Evolutionary conservation across 352 stramenopile genomes (phyloP).

Genomic region (Pythium diclinum): DNA sequence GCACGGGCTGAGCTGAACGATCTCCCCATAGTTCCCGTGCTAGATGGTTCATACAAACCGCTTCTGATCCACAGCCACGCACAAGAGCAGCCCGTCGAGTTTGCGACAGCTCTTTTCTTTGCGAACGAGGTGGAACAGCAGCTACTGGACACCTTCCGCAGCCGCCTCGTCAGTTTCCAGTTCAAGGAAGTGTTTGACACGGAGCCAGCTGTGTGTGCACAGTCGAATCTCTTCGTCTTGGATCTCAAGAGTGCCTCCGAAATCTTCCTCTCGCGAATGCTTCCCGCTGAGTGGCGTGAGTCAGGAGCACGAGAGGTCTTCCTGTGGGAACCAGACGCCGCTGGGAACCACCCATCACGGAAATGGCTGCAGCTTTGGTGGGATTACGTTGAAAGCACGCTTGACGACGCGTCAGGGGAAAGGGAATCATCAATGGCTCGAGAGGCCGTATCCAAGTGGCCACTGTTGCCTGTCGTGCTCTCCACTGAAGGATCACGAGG

Average conservation of each 20-base stretch:
- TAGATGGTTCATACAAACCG: conserved; percentile 15
- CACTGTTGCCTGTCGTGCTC: conserved; percentile 13
- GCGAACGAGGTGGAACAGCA: conserved; percentile 9
- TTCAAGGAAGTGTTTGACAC: conserved; percentile 16
- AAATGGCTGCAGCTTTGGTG: conserved; percentile 22
- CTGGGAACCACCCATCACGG: neutral
- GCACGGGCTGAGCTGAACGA: conserved; percentile 15
- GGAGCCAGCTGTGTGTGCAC: neutral
- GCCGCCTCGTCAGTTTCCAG: conserved; percentile 11
- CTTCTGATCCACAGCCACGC: conserved; percentile 3
- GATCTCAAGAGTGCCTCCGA: neutral
- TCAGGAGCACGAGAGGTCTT: neutral
- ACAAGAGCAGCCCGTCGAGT: conserved; percentile 2
- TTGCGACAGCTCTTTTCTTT: conserved; percentile 16
- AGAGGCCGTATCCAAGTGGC: conserved; percentile 10
- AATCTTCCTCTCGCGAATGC: conserved; percentile 18
- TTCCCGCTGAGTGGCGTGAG: conserved; percentile 17
- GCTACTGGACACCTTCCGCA: conserved; percentile 10
- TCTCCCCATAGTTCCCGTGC: conserved; percentile 13
- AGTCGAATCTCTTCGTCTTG: conserved; percentile 18
- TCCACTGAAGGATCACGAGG: neutral
- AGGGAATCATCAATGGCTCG: neutral
- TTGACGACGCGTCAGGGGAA: conserved; percentile 9
- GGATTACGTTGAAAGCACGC: conserved; percentile 15
- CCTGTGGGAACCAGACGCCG: conserved; percentile 12